Evolutionary conservation across 2,329 filamentous ascomycete genomes (phyloP).

Genomic region (Pseudocercospora ulei): DNA sequence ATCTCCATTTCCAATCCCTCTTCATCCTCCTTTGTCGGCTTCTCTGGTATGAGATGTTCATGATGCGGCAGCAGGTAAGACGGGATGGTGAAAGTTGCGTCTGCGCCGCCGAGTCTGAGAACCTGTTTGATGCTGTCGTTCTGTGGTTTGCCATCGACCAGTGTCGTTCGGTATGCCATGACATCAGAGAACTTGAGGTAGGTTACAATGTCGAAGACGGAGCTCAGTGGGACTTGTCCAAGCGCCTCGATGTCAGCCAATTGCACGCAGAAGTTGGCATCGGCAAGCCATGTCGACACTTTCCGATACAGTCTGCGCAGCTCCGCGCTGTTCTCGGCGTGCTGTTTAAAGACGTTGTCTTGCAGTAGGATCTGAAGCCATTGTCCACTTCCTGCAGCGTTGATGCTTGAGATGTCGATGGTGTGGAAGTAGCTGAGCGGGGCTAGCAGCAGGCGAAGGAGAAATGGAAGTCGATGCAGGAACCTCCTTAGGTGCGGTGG

Average conservation of each 20-base stretch:
- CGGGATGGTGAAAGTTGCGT: constrained; percentile 44
- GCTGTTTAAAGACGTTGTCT: constrained; percentile 44
- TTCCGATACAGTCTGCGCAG: constrained; percentile 41
- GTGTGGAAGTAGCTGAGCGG: constrained; percentile 47
- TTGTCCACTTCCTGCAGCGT: constrained; percentile 43
- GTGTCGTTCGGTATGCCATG: constrained; percentile 43
- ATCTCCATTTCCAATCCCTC: constrained; percentile 35
- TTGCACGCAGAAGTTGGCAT: constrained; percentile 47
- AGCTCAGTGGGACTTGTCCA: constrained; percentile 44
- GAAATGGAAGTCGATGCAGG: constrained; percentile 44
- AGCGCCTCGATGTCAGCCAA: constrained; percentile 40
- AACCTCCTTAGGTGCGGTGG: constrained; percentile 39
- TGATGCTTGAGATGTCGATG: constrained; percentile 44
- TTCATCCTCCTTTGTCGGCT: constrained; percentile 33
- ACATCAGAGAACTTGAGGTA: constrained; percentile 42
- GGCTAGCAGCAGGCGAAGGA: constrained; percentile 43
- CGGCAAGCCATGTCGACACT: constrained; percentile 44
- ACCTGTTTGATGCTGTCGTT: constrained; percentile 42
- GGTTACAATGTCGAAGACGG: constrained; percentile 42
- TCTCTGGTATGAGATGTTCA: constrained; percentile 44
- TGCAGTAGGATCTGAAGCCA: constrained; percentile 44
- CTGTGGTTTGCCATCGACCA: constrained; percentile 27
- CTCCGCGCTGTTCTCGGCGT: constrained; percentile 39
- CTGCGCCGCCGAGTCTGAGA: constrained; percentile 44
- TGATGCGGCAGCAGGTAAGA: constrained; percentile 47